phyloP scores from a whole-genome alignment of 169 alveolate species.

The Besnoitia besnoiti region DNA sequence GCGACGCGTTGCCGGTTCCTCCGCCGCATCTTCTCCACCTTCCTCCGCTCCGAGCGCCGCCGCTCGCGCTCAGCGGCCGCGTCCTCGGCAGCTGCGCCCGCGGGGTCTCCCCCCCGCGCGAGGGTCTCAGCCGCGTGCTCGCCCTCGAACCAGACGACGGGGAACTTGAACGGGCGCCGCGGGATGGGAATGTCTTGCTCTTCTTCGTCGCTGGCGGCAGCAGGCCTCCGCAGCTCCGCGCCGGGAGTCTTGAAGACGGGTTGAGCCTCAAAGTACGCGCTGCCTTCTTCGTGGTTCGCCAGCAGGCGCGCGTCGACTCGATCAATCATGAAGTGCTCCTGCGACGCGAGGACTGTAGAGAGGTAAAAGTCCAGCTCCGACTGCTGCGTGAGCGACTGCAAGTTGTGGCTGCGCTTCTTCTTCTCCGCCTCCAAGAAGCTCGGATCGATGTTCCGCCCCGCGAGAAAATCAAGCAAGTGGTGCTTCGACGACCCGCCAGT shows the following conservation, averaged over 20 bases:
- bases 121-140: not conserved
- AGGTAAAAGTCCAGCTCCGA: not conserved
- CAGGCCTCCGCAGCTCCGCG: not conserved
- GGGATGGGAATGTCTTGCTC: not conserved
- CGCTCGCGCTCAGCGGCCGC: not conserved
- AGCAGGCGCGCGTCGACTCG: not conserved
- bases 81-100: not conserved
- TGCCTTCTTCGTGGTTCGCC: not conserved
- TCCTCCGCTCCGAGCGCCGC: not conserved
- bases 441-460: not conserved
- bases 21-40: slow-evolving; percentile 1
- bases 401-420: slow-evolving; percentile 5
- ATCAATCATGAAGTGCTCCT: not conserved
- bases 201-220: not conserved
- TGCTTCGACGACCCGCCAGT: not conserved
- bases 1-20: slow-evolving; percentile 41
- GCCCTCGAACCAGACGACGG: not conserved
- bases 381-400: not conserved
- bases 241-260: not conserved
- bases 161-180: not conserved
- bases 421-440: not conserved
- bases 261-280: not conserved
- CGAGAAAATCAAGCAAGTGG: not conserved
- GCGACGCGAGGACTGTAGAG: not conserved
- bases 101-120: not conserved